Conservation (phyloP, 495 filamentous ascomycete genomes). For the Podospora pseudocomata region DNA sequence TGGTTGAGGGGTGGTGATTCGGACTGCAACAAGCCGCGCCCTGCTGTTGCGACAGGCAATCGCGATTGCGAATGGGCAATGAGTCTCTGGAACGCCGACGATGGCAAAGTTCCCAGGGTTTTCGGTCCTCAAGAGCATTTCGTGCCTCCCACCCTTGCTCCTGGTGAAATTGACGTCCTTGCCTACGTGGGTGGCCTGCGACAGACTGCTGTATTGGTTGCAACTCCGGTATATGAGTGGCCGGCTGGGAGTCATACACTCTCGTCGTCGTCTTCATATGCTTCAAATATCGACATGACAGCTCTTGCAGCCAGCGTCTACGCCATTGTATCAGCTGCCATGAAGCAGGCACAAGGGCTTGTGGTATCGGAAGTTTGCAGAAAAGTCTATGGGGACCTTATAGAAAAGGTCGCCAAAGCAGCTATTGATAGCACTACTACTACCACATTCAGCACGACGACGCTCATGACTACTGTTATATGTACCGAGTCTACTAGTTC, state of each 20-base stretch:
- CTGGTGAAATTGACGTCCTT: slow-evolving; percentile 20
- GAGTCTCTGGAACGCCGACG: slow-evolving; percentile 35
- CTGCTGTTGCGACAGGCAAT: slow-evolving; percentile 35
- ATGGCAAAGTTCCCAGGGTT: slow-evolving; percentile 25
- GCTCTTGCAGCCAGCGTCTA: slow-evolving; percentile 19
- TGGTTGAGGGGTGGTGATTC: slow-evolving; percentile 35
- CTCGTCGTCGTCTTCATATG: not conserved
- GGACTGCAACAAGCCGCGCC: slow-evolving; percentile 40
- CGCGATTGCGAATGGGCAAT: slow-evolving; percentile 43
- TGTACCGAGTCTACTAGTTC: slow-evolving; percentile 5
- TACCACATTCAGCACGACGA: slow-evolving; percentile 20
- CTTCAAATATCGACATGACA: slow-evolving; percentile 11
- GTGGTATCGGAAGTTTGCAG: slow-evolving; percentile 19
- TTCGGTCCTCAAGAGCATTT: slow-evolving; percentile 19
- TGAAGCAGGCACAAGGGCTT: slow-evolving; percentile 19
- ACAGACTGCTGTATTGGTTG: slow-evolving; percentile 19
- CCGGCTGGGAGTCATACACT: slow-evolving; percentile 8
- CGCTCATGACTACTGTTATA: slow-evolving; percentile 14
- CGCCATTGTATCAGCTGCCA: slow-evolving; percentile 22
- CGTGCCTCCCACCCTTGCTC: slow-evolving; percentile 15
- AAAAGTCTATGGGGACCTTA: slow-evolving; percentile 17
- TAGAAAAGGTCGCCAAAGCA: slow-evolving; percentile 16
- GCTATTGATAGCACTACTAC: slow-evolving; percentile 21
- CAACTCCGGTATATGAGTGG: slow-evolving; percentile 21
- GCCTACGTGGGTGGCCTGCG: slow-evolving; percentile 20